Evolutionary conservation across 2,329 filamentous ascomycete species (phyloP).

Genomic region (Arthrobotrys iridis): DNA sequence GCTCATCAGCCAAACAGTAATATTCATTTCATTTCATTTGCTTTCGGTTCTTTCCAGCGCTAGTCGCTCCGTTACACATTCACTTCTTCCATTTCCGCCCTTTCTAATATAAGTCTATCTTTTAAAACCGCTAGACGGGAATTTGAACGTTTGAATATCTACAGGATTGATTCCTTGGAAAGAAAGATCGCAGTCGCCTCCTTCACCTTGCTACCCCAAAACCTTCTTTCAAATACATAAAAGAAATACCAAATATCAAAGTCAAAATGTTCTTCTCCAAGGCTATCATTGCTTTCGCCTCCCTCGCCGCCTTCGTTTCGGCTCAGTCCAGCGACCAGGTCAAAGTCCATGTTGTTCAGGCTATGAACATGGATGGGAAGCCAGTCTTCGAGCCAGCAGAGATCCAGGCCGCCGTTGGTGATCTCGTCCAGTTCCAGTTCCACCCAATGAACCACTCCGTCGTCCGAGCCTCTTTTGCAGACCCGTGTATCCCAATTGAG

Average conservation of each 20-base stretch:
- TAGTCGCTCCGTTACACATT: conserved; percentile 46
- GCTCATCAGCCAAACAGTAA: conserved; percentile 48
- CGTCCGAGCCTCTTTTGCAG: conserved; percentile 78
- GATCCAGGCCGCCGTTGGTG: conserved; percentile 55
- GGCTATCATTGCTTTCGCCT: conserved; percentile 54
- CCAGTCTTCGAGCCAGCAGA: conserved; percentile 55
- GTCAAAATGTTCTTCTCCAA: conserved; percentile 60
- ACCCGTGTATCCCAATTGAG: conserved; percentile 73
- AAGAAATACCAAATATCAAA: conserved; percentile 18
- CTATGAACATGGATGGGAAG: conserved; percentile 60
- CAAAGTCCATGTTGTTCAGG: conserved; percentile 60
- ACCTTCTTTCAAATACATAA: conserved; percentile 9
- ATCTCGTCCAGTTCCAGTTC: conserved; percentile 57
- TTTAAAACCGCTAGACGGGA: conserved; percentile 52
- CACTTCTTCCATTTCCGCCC: conserved; percentile 38
- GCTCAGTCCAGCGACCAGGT: conserved; percentile 56
- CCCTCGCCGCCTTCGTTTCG: conserved; percentile 58
- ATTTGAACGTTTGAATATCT: conserved; percentile 42
- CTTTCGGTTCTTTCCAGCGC: conserved; percentile 42
- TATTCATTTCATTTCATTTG: conserved; percentile 40
- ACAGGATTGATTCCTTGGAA: conserved; percentile 52
- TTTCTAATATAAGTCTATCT: conserved; percentile 28
- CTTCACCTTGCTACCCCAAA: conserved; percentile 1
- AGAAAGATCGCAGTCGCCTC: conserved; percentile 12
- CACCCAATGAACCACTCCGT: conserved; percentile 75